Evolutionary conservation across 345 rosid species (phyloP).

Genomic region (Balakata baccata): DNA sequence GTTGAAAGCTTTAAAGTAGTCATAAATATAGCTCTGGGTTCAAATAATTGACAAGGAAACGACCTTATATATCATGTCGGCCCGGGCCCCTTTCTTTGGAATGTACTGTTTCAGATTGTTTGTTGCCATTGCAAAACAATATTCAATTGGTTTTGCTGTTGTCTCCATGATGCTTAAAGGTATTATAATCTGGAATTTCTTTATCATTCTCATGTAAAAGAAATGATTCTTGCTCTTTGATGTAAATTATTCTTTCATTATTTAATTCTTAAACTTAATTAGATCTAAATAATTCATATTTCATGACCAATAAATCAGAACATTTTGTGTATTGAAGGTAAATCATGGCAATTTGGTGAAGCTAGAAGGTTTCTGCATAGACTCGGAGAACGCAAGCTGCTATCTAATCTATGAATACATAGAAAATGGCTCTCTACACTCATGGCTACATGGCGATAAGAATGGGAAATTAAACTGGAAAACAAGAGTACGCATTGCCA

Average conservation of each 20-base stretch:
- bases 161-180: background rate
- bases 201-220: too few species aligned
- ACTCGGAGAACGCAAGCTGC: slow-evolving; percentile 53
- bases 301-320: background rate
- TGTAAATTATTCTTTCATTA: too few species aligned
- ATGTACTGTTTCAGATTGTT: background rate
- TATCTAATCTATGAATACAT: slow-evolving; percentile 58
- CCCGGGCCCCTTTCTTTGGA: slow-evolving; percentile 1
- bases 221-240: too few species aligned
- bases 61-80: background rate
- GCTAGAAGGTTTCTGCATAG: slow-evolving; percentile 69
- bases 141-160: background rate
- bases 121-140: background rate
- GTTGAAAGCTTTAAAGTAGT: background rate
- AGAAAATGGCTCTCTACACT: slow-evolving; percentile 54
- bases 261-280: too few species aligned
- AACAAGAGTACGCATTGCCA: slow-evolving; percentile 45
- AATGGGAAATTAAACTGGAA: slow-evolving; percentile 44
- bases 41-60: slow-evolving; percentile 8
- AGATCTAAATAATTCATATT: too few species aligned
- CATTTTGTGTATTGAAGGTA: slow-evolving; percentile 37
- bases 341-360: slow-evolving; percentile 71
- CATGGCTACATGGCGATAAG: slow-evolving; percentile 45
- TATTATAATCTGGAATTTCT: background rate
- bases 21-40: slow-evolving; percentile 1